Evolutionary conservation across 2,329 filamentous ascomycete species (phyloP).

Genomic region (Pestalotiopsis sp.): DNA sequence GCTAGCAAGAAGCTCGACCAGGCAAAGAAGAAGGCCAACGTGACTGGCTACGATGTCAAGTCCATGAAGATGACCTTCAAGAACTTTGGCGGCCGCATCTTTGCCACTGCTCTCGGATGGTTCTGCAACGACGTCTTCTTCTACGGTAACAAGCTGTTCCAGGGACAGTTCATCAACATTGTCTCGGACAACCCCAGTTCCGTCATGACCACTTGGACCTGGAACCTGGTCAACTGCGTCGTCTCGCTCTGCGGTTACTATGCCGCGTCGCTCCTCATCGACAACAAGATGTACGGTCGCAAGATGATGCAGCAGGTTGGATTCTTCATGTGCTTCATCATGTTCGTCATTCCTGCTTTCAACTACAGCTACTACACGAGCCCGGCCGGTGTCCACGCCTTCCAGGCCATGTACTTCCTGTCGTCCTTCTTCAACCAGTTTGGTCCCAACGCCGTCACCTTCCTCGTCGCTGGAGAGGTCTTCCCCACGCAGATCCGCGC

Average conservation of each 20-base stretch:
- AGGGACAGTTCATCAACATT: constrained; percentile 84
- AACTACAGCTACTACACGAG: constrained; percentile 81
- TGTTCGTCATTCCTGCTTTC: constrained; percentile 92
- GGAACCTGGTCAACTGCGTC: constrained; percentile 89
- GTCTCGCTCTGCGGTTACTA: constrained; percentile 91
- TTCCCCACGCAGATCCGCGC: constrained; percentile 93
- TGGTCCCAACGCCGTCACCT: constrained; percentile 93
- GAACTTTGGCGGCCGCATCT: constrained; percentile 82
- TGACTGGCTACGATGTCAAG: constrained; percentile 90
- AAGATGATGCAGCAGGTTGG: constrained; percentile 96
- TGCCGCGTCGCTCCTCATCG: constrained; percentile 82
- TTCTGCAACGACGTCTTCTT: constrained; percentile 99
- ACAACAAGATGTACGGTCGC: constrained; percentile 95
- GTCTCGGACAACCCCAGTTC: constrained; percentile 71
- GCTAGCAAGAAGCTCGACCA: constrained; percentile 80
- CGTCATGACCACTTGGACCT: constrained; percentile 86
- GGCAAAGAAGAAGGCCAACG: constrained; percentile 82
- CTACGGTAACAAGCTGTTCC: constrained; percentile 98
- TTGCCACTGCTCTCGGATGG: constrained; percentile 88
- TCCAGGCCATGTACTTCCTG: constrained; percentile 98
- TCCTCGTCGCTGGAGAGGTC: constrained; percentile 95
- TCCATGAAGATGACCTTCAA: constrained; percentile 78
- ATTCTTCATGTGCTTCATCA: constrained; percentile 90
- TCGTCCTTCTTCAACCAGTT: constrained; percentile 99
- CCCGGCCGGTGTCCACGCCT: constrained; percentile 73